Evolutionary conservation across 2,329 filamentous ascomycete genomes (phyloP), one percentile per base, ranked within the genome.

Genomic region (Penicillium sp.): DNA sequence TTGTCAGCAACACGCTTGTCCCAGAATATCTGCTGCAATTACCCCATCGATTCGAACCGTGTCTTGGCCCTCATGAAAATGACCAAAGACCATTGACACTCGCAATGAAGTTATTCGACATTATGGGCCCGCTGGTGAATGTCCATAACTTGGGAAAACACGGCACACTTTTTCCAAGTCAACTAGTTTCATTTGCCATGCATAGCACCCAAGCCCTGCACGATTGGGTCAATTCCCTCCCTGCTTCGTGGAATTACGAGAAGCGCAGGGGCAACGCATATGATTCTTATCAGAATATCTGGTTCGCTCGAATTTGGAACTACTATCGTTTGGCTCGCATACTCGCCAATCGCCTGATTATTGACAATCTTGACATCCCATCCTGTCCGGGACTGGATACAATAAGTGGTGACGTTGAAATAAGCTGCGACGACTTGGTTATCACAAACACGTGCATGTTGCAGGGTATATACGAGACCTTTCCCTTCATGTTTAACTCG

Each of bases 241-340:
- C 48, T 18, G 13, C 21, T 4, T 29, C 48, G 3, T 50, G 40
- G 40, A 21, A 18, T 2, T 45, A 50, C 27, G n/a, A 36, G 6
- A 5, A 14, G 31, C 3, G 14, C 14, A 14, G 2, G 8, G 18
- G 21, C 14, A 21, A 5, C 3, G 9, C 11, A 14, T 24, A 41
- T 27, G 18, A 32, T 13, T 36, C 16, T n/a, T 41, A 48, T 5
- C n/a, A 36, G 3, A 32, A 42, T 4, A 18, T 34, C 4, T 53
- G 50, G 50, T 29, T 36, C 32, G 43, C 50, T 41, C 36, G 31
- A 29, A 47, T 53, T n/a, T 53, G 50, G 50, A 53, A 48, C 10
- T 42, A 53, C 10, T 53, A 48, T 21, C 50, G 50, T n/a, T 27
- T 53, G 21, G 44, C 44, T n/a, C 50, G 24, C 36, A 53, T 47